These are phyloP conservation scores for Yamadazyma conglobata DNA, from an alignment of 1,139 yeast species.

Conservation along the genomic window DNA sequence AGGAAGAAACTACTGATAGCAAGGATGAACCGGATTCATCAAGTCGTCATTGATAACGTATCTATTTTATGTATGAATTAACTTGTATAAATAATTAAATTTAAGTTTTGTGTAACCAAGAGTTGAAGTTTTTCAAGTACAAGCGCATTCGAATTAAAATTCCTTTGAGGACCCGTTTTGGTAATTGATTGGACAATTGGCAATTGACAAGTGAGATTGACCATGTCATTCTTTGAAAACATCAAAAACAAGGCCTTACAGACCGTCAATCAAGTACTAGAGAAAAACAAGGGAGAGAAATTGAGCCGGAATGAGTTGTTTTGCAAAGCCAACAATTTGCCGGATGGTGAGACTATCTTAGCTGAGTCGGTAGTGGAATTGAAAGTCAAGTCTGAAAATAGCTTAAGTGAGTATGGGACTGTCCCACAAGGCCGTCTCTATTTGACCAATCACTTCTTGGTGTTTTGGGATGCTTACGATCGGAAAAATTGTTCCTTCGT, in stretches of 20 bases:
- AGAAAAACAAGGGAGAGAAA: constrained; percentile 29
- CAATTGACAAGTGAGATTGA: too few species aligned
- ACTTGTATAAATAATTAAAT: too few species aligned
- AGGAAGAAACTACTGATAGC: too few species aligned
- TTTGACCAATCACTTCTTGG: constrained; percentile 70
- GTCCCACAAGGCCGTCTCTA: constrained; percentile 58
- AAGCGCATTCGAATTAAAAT: too few species aligned
- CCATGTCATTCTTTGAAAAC: constrained; percentile 52
- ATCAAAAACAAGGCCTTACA: constrained; percentile 47
- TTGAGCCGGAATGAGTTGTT: constrained; percentile 67
- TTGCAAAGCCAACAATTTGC: constrained; percentile 63
- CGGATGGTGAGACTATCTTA: constrained; percentile 63
- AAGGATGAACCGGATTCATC: constrained; percentile 10
- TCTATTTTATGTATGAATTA: too few species aligned
- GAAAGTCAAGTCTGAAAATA: constrained; percentile 42
- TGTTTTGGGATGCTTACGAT: constrained; percentile 72
- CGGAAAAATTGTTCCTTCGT: constrained; percentile 63
- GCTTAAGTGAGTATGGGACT: constrained; percentile 24
- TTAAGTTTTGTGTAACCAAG: too few species aligned
- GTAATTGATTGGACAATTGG: too few species aligned
- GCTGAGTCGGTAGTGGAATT: constrained; percentile 72
- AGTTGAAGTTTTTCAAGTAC: too few species aligned
- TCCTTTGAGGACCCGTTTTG: too few species aligned
- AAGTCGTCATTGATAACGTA: neutral
- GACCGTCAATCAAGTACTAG: constrained; percentile 41